Evolutionary conservation across 352 stramenopile species (phyloP), one percentile per base, ranked within the genome.

Genomic region (Aphanomyces cochlioides): DNA sequence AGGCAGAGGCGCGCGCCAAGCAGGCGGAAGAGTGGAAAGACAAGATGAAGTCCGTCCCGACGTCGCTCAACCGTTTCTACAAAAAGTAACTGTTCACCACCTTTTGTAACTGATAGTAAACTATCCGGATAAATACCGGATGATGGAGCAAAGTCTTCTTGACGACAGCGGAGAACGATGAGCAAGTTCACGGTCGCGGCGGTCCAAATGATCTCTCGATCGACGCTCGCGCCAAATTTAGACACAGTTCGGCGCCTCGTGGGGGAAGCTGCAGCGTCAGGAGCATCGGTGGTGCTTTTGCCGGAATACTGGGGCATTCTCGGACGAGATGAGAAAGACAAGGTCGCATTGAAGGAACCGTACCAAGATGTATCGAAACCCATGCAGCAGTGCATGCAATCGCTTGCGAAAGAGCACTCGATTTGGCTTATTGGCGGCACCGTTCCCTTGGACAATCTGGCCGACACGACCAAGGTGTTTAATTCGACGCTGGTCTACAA

Each of bases 21-120:
- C 83, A 92, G 69, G 81, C 95, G 56, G 75, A 83, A 34, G 77
- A 95, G 76, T 93, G 87, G 81, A 83, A 85, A 64, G 82, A 86
- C 37, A 93, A 93, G 77, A 76, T 84, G 34, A 76, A 92, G 60
- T 85, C 75, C 40, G 82, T 83, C 17, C 84, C 87, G 7, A 93
- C 85, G 50, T 83, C 87, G 17, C 83, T 95, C 63, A 93, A 93
- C 73, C 81, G 87, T n/a, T 92, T 95, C 72, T 95, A 56, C 21
- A 67, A 67, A 37, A 67, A 67, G 41, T 50, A 53, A 67, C 43
- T 10, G 53, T 48, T 17, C 17, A 19, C 50, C 21, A 1, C 15
- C 50, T 58, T 8, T 58, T 10, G 50, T 19, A 36, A 17, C 15
- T 21, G 15, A 58, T 17, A 4, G 7, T 58, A 19, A 10, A 19